A percentile compares a stretch with the other conserved stretches of the same genome.
phyloP scores from a whole-genome alignment of 768 basidiomycete genomes.

The Cyclocybe aegerita region DNA sequence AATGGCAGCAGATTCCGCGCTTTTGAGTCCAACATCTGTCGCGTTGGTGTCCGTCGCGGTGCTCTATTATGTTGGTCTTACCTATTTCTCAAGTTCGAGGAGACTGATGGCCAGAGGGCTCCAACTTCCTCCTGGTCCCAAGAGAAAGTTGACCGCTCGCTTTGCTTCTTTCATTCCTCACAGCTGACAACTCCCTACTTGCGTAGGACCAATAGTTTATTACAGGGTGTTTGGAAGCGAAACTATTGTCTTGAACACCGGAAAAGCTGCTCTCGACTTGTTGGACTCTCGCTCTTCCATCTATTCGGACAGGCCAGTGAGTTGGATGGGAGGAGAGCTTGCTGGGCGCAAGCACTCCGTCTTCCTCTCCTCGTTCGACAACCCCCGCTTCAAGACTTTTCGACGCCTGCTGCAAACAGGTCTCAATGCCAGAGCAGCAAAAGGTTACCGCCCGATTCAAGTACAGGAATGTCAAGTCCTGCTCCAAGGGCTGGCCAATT shows the following conservation, averaged over 20 bases:
- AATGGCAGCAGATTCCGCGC: not conserved
- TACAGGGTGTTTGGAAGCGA: constrained; percentile 33
- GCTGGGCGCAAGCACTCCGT: constrained; percentile 28
- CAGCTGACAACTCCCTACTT: not conserved
- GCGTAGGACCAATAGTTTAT: constrained; percentile 39
- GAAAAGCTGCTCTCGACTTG: constrained; percentile 40
- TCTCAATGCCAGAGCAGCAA: constrained; percentile 32
- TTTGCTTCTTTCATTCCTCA: not conserved
- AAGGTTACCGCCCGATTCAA: constrained; percentile 29
- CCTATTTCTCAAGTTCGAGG: not conserved
- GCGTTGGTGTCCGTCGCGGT: not conserved
- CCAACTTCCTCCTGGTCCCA: constrained; percentile 26
- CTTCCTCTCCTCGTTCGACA: constrained; percentile 27
- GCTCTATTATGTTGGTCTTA: constrained; percentile 6
- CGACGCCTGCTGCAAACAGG: constrained; percentile 36
- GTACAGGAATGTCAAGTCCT: constrained; percentile 27
- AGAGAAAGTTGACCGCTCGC: too few relatives aligned
- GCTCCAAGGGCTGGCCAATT: constrained; percentile 26
- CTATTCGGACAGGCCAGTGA: constrained; percentile 47
- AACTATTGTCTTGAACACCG: constrained; percentile 46
- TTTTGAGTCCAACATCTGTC: not conserved
- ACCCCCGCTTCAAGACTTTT: constrained; percentile 35
- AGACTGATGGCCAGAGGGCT: constrained; percentile 7
- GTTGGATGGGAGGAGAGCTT: constrained; percentile 31
- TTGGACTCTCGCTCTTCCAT: constrained; percentile 45